A percentile compares a stretch with the other conserved stretches of the same genome.
Evolutionary conservation across 192 early-diverging fungal genomes (phyloP).

Genomic region (Phlyctochytrium planicorne): DNA sequence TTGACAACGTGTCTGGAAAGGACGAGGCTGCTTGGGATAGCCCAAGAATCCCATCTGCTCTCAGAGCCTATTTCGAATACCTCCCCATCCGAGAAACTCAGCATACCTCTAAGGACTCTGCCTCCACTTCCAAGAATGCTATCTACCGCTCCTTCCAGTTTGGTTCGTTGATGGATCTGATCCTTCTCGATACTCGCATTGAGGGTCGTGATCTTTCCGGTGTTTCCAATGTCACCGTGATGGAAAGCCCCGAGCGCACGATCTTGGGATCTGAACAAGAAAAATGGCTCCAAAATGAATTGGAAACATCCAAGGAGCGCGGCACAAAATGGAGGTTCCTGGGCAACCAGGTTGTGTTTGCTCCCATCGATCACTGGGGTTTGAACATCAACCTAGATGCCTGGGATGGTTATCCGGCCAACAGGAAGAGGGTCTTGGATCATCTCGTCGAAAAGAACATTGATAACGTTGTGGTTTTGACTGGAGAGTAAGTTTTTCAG

Average conservation of each 20-base stretch:
- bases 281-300: constrained; percentile 29
- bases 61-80: constrained; percentile 48
- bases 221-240: constrained; percentile 3
- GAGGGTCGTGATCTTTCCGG: constrained; percentile 25
- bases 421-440: constrained; percentile 28
- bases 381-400: constrained; percentile 27
- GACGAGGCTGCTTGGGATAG: constrained; percentile 9
- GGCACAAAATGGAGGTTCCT: constrained; percentile 37
- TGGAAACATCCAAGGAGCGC: constrained; percentile 23
- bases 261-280: constrained; percentile 38
- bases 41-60: constrained; percentile 26
- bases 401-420: constrained; percentile 42
- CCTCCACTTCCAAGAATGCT: neutral
- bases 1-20: constrained; percentile 30
- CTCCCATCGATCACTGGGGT: constrained; percentile 24
- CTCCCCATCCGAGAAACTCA: constrained; percentile 34
- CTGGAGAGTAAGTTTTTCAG: constrained; percentile 30
- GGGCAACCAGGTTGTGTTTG: constrained; percentile 45
- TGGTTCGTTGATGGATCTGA: constrained; percentile 41
- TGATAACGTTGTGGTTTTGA: constrained; percentile 34
- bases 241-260: constrained; percentile 7
- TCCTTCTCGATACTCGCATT: constrained; percentile 48
- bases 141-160: constrained; percentile 43
- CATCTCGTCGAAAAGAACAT: constrained; percentile 21
- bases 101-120: neutral